Evolutionary conservation across 495 filamentous ascomycete species (phyloP), one percentile per base, ranked within the genome.

Genomic region (Aspergillus coremiiformis): DNA sequence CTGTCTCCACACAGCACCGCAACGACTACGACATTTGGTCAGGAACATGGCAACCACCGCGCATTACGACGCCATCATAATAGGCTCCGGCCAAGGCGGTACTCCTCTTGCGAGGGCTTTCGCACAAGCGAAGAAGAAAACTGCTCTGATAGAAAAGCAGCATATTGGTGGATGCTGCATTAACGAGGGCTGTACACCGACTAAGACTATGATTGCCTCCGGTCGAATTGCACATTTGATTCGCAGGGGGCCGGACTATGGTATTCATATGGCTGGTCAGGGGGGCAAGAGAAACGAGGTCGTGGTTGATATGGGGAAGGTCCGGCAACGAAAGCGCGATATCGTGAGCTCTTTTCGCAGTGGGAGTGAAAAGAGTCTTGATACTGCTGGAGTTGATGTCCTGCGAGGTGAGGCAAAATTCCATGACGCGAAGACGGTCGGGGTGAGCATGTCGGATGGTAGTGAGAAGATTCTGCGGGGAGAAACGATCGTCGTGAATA

Each of bases 121-220:
- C 27, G 68, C 69, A 1, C 60, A 67, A 41, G 66, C 73, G 12
- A 67, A 68, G 17, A 54, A 66, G 6, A 68, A 64, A 39, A 69
- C 66, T 12, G 66, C 62, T 0, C 56, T 77, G 11, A 62, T 78
- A 44, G 76, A 80, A 49, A 58, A 66, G 12, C 43, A 63, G 1
- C 70, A 78, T 53, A 65, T 80, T 15, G 77, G 70, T 12, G 76
- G 77, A 17, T 70, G 67, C 52, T 79, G 77, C 53, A 63, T 79
- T 26, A 79, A 78, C 47, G 75, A 75, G 54, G 77, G 77, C n/a
- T 79, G 77, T 46, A 79, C 77, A 11, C 76, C 76, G 0, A 79
- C 77, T 9, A 79, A 79, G 53, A 78, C 77, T 5, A 68, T 78
- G 66, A 69, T 78, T 29, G 71, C 75, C 17, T 71, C 65, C 44